These are phyloP conservation scores for Termitomyces sp. DNA, from an alignment of 768 basidiomycete genomes.

Conservation along the genomic window DNA sequence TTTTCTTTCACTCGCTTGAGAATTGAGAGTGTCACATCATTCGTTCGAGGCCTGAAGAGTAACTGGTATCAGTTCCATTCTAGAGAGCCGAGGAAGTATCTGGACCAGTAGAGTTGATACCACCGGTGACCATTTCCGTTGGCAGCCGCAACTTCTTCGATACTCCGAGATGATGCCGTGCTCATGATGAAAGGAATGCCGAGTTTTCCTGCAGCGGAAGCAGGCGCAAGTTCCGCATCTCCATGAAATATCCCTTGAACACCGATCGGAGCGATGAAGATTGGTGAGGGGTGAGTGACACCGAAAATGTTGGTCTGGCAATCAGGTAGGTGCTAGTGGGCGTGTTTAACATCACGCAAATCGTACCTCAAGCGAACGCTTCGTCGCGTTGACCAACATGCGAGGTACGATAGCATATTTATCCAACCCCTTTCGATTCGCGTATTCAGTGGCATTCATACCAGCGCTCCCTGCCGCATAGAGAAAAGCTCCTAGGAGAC, in stretches of 20 bases:
- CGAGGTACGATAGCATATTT: constrained; percentile 77
- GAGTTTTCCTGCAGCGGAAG: constrained; percentile 59
- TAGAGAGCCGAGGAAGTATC: neutral
- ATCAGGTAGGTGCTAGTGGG: neutral
- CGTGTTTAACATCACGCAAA: neutral
- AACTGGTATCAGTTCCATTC: constrained; percentile 3
- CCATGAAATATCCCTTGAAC: constrained; percentile 72
- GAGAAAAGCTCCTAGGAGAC: constrained; percentile 54
- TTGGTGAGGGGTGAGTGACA: constrained; percentile 53
- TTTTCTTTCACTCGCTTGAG: constrained; percentile 62
- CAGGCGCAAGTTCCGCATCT: constrained; percentile 70
- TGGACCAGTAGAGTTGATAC: constrained; percentile 82
- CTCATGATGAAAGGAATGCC: constrained; percentile 73
- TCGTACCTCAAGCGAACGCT: constrained; percentile 57
- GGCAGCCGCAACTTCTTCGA: constrained; percentile 73
- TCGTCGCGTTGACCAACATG: constrained; percentile 64
- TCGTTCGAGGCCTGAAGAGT: constrained; percentile 50
- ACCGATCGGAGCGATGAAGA: constrained; percentile 73
- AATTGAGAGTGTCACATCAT: constrained; percentile 62
- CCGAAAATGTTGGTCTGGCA: constrained; percentile 69
- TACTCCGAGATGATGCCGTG: constrained; percentile 66
- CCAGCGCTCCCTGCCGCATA: constrained; percentile 82
- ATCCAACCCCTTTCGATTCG: constrained; percentile 62
- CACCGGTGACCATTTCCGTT: constrained; percentile 69
- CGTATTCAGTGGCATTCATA: constrained; percentile 58